phyloP scores from a whole-genome alignment of 75 land plant species.

The Chamaecyparis obtusa region DNA sequence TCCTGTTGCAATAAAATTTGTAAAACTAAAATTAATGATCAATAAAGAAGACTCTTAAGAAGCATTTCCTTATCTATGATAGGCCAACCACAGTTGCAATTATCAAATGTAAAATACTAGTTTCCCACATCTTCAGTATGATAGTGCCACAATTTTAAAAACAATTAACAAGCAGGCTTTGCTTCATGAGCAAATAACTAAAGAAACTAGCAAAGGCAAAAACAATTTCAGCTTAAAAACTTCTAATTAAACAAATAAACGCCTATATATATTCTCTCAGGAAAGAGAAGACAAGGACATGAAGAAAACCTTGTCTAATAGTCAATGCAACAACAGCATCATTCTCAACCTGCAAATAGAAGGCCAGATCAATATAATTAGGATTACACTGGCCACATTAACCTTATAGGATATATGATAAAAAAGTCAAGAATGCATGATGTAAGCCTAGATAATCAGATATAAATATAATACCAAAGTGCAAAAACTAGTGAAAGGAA shows the following conservation, averaged over 20 bases:
- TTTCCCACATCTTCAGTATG: neutral
- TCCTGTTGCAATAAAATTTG: neutral
- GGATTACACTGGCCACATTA: neutral
- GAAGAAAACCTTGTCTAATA: constrained; percentile 10
- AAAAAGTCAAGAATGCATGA: neutral
- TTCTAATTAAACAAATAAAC: neutral
- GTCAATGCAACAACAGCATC: constrained; percentile 36
- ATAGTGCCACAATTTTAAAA: neutral
- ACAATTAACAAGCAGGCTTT: neutral
- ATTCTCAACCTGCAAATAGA: constrained; percentile 30
- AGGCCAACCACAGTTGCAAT: neutral
- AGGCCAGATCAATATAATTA: neutral
- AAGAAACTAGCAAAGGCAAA: neutral
- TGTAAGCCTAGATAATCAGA: neutral
- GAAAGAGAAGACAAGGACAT: neutral
- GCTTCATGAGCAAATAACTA: neutral
- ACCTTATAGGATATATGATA: neutral
- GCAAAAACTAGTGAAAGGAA: neutral
- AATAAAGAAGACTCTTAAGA: neutral
- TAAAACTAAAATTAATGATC: neutral
- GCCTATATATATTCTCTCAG: neutral
- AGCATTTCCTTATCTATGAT: neutral
- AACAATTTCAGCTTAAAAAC: neutral
- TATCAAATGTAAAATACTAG: neutral
- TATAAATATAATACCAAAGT: neutral